Evolutionary conservation across 129 eudicot genomes (phyloP).

Genomic region (Glebionis coronaria): DNA sequence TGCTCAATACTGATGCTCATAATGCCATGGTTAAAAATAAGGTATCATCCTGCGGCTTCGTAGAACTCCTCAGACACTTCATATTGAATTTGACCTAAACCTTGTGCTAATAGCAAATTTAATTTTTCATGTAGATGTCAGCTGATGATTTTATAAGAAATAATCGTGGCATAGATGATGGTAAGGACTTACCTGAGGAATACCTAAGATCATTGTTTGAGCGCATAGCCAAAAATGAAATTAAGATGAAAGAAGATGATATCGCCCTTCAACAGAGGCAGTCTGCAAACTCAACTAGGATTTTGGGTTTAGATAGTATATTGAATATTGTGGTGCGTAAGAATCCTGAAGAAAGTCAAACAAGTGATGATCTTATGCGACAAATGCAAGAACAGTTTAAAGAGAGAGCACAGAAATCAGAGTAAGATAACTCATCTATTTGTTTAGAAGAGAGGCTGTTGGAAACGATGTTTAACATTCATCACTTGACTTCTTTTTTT

Average conservation of each 20-base stretch:
- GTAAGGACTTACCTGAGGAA: conserved; percentile 98
- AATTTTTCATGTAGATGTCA: conserved; percentile 65
- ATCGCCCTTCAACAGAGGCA: conserved; percentile 74
- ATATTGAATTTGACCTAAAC: conserved; percentile 5
- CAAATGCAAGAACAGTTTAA: conserved; percentile 98
- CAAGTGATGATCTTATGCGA: conserved; percentile 81
- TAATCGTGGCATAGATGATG: conserved; percentile 97
- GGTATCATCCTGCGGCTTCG: conserved; percentile 40
- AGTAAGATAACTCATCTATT: conserved; percentile 53
- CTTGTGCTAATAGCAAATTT: conserved; percentile 15
- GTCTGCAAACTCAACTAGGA: conserved; percentile 65
- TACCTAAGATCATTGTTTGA: conserved; percentile 82
- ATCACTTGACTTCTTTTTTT: conserved; percentile 9
- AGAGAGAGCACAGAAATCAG: conserved; percentile 95
- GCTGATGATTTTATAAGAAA: conserved; percentile 94
- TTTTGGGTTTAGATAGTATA: conserved; percentile 79
- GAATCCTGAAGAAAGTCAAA: conserved; percentile 67
- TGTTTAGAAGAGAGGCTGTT: neutral
- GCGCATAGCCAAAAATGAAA: conserved; percentile 79
- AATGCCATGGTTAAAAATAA: conserved; percentile 88
- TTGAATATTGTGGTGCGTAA: conserved; percentile 87
- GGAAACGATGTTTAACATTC: neutral
- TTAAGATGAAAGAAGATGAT: conserved; percentile 91
- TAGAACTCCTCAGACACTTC: neutral
- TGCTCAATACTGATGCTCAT: conserved; percentile 99